Evolutionary conservation across 129 eudicot species (phyloP).

Genomic region (Pseudognaphalium luteoalbum): DNA sequence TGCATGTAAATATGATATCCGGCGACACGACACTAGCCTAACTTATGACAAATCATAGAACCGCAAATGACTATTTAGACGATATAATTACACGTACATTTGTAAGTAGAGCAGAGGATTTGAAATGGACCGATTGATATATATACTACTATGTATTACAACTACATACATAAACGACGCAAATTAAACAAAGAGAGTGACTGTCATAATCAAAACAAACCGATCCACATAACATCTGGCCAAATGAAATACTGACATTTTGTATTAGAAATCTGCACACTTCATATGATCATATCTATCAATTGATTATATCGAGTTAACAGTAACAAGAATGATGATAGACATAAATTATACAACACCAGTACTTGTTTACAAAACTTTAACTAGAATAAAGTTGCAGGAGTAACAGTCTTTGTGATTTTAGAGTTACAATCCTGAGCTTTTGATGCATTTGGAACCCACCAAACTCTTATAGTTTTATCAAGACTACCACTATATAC

Average conservation of each 20-base stretch:
- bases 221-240: background rate
- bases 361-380: background rate
- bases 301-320: too few relatives aligned
- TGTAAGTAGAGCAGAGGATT: too few relatives aligned
- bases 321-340: background rate
- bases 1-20: background rate
- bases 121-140: too few relatives aligned
- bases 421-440: conserved; percentile 30
- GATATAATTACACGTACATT: too few relatives aligned
- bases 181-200: background rate
- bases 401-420: conserved; percentile 19
- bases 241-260: background rate
- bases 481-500: conserved; percentile 91
- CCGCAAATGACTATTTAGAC: too few relatives aligned
- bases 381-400: conserved; percentile 13
- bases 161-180: too few relatives aligned
- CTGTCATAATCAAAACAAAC: background rate
- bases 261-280: background rate
- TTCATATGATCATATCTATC: background rate
- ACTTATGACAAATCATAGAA: too few relatives aligned
- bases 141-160: too few relatives aligned
- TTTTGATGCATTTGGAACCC: conserved; percentile 54
- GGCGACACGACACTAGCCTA: too few relatives aligned
- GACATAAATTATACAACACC: conserved; percentile 1
- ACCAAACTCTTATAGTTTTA: conserved; percentile 84